Base-by-base conservation (phyloP, 2,329 filamentous ascomycete genomes). In the Curvularia sp. region DNA sequence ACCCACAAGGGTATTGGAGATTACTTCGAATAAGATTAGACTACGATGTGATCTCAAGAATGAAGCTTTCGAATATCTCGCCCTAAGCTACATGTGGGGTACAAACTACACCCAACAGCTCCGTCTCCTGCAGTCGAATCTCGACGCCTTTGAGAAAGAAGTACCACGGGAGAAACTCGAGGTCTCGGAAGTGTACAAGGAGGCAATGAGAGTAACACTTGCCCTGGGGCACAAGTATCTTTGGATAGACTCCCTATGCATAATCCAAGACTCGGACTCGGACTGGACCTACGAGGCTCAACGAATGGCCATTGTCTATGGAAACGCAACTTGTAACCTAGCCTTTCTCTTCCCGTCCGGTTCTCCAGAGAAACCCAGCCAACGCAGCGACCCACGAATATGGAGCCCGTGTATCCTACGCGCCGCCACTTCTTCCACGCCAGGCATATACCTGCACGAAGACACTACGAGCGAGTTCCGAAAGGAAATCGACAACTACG, bases 201-300 rank as follows among this genome's bases (percentile, higher is more conserved):
- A 71, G 36, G 67, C 65, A 0, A 50, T 70, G 3, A 27, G 23
- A 8, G 41, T 64, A 1, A 67, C 67, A 0, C 19, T 51, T 1
- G 30, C 30, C 0, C 54, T 72, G 0, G 63, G 62, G 2, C 49
- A 64, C 53, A 5, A 52, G 7, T 70, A 68, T 39, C 38, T 71
- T 1, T 71, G 67, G n/a, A n/a, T n/a, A n/a, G n/a, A n/a, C n/a
- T n/a, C n/a, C n/a, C n/a, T n/a, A n/a, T n/a, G n/a, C n/a, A 69
- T 69, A 5, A 57, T 69, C 13, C 65, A 69, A 53, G 57, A 64
- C 6, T 65, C 62, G 0, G 3, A n/a, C 0, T 1, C 5, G 8
- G 62, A 67, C 28, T 67, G 64, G 64, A 5, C 34, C 1, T 5
- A 55, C 23, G 64, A 67, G 47, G 60, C 64, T 0, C 5, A 8